Evolutionary conservation across 495 filamentous ascomycete species (phyloP).

Genomic region (Hyaloscypha finlandica): DNA sequence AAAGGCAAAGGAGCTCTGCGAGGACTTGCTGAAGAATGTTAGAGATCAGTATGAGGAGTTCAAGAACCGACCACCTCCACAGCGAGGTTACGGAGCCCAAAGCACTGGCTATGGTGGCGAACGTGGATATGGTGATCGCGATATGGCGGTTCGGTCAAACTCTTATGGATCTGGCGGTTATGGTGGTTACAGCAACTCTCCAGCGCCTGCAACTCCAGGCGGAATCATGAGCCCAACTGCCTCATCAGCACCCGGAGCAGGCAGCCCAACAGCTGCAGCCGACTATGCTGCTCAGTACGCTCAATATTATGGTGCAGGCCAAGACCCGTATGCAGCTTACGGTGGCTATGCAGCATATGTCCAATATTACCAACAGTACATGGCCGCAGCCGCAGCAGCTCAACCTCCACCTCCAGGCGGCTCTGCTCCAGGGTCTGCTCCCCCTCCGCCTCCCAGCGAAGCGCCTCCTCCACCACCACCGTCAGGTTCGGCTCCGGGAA

Average conservation of each 20-base stretch:
- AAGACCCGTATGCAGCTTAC: conserved; percentile 89
- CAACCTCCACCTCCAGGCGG: conserved; percentile 42
- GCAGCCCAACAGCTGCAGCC: conserved; percentile 43
- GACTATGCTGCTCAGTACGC: conserved; percentile 82
- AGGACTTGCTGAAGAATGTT: conserved; percentile 83
- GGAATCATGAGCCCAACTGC: conserved; percentile 38
- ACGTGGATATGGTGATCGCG: conserved; percentile 35
- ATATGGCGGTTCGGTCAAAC: conserved; percentile 29
- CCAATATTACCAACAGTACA: conserved; percentile 68
- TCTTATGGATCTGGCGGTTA: conserved; percentile 37
- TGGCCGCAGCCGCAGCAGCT: conserved; percentile 44
- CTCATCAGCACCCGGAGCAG: conserved; percentile 38
- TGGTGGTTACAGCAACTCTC: conserved; percentile 44
- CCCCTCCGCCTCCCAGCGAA: conserved; percentile 59
- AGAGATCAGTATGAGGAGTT: conserved; percentile 83
- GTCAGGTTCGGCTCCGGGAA: conserved; percentile 52
- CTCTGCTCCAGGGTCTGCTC: conserved; percentile 47
- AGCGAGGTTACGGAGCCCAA: conserved; percentile 58
- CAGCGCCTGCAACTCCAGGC: conserved; percentile 40
- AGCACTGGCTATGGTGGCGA: conserved; percentile 38
- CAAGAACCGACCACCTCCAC: conserved; percentile 79
- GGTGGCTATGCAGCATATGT: conserved; percentile 81
- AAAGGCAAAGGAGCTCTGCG: conserved; percentile 81
- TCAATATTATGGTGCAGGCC: conserved; percentile 65
- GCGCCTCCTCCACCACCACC: conserved; percentile 58